These are phyloP conservation scores for Hordeum vulgare DNA, from an alignment of 176 grass and related monocot species.

Conservation along the genomic window DNA sequence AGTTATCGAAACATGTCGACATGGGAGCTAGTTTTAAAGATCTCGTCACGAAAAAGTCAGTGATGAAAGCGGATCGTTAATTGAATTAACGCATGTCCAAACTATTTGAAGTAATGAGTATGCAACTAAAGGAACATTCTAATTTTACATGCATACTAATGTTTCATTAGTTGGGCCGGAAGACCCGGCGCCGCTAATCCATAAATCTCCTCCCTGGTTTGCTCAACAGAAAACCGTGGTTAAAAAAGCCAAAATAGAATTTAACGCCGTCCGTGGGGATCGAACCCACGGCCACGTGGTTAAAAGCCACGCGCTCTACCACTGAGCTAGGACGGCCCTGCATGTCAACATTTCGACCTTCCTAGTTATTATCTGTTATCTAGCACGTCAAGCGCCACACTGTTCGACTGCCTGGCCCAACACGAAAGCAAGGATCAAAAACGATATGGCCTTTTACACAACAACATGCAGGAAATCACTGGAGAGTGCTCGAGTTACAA, in stretches of 20 bases:
- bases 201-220: not conserved
- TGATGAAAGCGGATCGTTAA: too few species aligned
- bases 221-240: not conserved
- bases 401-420: too few species aligned
- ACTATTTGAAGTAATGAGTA: too few species aligned
- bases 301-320: conserved; percentile 65
- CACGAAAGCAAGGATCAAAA: not conserved
- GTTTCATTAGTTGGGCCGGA: too few species aligned
- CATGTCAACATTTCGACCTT: rapidly evolving
- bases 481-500: not conserved
- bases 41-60: too few species aligned
- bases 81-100: too few species aligned
- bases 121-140: too few species aligned
- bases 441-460: not conserved
- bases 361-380: not conserved
- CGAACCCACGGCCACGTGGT: conserved; percentile 57
- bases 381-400: not conserved
- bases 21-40: too few species aligned
- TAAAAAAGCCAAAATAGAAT: rapidly evolving
- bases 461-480: not conserved
- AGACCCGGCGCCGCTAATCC: too few species aligned
- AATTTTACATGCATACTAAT: too few species aligned
- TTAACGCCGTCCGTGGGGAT: conserved; percentile 36
- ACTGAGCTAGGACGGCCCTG: conserved; percentile 36
- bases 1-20: too few species aligned